These are phyloP conservation scores for Agapanthus africanus DNA, from an alignment of 106 monocot genomes.

Conservation along the genomic window DNA sequence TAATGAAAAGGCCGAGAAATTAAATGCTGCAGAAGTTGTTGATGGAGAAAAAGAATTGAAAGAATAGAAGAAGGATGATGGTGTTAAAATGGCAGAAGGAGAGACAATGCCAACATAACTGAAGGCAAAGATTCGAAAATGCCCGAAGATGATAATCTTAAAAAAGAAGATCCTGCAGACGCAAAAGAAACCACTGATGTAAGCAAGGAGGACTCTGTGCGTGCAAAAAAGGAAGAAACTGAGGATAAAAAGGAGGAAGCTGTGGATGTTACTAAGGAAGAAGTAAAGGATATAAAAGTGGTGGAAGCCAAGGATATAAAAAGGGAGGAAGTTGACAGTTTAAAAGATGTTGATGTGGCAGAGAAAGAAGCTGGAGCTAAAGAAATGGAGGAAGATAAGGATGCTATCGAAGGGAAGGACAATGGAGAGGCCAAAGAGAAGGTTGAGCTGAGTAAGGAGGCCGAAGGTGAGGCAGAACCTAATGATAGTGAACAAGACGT, in stretches of 20 bases:
- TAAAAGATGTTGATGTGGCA: too few relatives aligned
- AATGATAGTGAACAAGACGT: too few relatives aligned
- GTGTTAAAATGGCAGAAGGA: not conserved
- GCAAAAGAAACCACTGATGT: too few relatives aligned
- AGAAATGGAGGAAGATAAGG: too few relatives aligned
- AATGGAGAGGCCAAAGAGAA: too few relatives aligned
- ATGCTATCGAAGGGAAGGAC: too few relatives aligned
- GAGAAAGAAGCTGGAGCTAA: too few relatives aligned
- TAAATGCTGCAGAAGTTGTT: not conserved
- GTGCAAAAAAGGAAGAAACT: not conserved
- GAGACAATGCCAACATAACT: too few relatives aligned
- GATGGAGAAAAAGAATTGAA: not conserved
- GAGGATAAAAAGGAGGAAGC: not conserved
- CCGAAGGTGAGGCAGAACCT: not conserved
- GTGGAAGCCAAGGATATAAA: not conserved
- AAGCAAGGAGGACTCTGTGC: not conserved
- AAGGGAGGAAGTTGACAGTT: not conserved
- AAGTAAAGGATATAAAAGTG: not conserved
- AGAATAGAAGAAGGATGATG: constrained; percentile 2
- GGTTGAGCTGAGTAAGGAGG: too few relatives aligned
- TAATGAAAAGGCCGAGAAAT: not conserved
- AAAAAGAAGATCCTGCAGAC: not conserved
- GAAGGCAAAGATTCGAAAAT: not conserved
- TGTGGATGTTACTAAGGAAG: too few relatives aligned
- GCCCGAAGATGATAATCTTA: not conserved